Evolutionary conservation across 202 grass and related monocot genomes (phyloP), one percentile per base, ranked within the genome.

Genomic region (Eragrostis tef): DNA sequence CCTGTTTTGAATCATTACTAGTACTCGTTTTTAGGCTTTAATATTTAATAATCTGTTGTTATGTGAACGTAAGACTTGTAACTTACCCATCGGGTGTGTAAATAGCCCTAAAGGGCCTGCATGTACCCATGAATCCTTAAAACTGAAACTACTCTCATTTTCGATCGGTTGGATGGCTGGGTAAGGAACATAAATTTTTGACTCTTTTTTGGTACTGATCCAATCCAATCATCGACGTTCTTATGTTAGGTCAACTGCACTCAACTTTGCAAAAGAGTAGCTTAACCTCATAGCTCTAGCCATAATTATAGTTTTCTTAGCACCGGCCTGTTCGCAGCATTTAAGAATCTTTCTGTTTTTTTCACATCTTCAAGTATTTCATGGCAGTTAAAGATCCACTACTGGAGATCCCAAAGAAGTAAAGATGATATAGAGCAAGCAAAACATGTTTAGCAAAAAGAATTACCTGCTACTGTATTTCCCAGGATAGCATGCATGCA

Each of bases 381-480:
- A 2, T 81, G 70, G 51, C 56, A 69, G 49, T 36, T 58, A 46
- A 74, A 59, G 8, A 67, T 19, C 69, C 69, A 74, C 49, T 59
- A 76, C 58, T 47, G 70, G 65, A 13, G 20, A 34, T 48, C 56
- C 43, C 52, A 69, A 70, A 81, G 71, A 70, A 73, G 58, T 14
- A 61, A 14, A 6, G 21, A 61, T 61, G 58, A 27, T 61, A 61
- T 0, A 27, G 20, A 27, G 11, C 58, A 61, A 24, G 24, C 4
- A 61, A 61, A 24, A 4, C 21, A 27, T 61, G 58, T 61, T 61
- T 27, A 1, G 22, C 0, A 5, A 59, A 58, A 46, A 62, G 10
- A 59, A n/a, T 16, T 56, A 17, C 77, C 41, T 6, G 66, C 44
- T 81, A 81, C 70, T 86, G 31, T 81, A 81, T 77, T 89, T 72